Evolutionary conservation across 2,329 filamentous ascomycete genomes (phyloP).

Genomic region (Coniochaeta hoffmannii): DNA sequence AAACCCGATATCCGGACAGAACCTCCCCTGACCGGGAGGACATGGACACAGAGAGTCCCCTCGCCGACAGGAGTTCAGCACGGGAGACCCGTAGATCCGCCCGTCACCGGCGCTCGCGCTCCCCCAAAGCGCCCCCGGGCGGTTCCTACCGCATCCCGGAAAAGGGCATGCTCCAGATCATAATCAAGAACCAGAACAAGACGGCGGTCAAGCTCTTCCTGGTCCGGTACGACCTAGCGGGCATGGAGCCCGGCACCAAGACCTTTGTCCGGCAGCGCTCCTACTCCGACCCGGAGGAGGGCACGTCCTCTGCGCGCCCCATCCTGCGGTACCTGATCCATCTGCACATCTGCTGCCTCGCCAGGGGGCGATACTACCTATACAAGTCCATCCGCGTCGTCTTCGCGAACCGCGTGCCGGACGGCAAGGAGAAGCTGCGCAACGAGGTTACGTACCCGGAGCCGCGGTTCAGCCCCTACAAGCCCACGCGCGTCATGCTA

Average conservation of each 20-base stretch:
- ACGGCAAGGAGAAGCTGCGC: conserved; percentile 84
- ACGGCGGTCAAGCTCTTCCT: conserved; percentile 95
- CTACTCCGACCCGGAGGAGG: conserved; percentile 59
- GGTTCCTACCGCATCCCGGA: conserved; percentile 92
- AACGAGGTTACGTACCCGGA: conserved; percentile 89
- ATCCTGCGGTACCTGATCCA: conserved; percentile 86
- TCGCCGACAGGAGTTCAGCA: conserved; percentile 7
- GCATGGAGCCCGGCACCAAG: conserved; percentile 91
- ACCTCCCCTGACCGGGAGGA: conserved; percentile 16
- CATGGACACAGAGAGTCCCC: conserved; percentile 17
- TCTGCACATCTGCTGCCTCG: conserved; percentile 83
- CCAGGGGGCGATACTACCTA: conserved; percentile 76
- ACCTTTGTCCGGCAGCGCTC: conserved; percentile 93
- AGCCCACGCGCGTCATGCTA: conserved; percentile 51
- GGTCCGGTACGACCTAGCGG: conserved; percentile 83
- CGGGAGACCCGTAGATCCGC: conserved; percentile 19
- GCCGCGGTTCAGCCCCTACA: conserved; percentile 80
- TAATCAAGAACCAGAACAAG: conserved; percentile 98
- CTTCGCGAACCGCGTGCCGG: conserved; percentile 92
- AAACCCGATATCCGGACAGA: conserved; percentile 34
- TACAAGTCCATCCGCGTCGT: conserved; percentile 92
- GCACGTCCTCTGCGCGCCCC: conserved; percentile 44
- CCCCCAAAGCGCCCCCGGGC: conserved; percentile 59
- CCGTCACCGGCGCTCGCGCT: conserved; percentile 46
- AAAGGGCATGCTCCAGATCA: conserved; percentile 89